These are phyloP conservation scores for Pichia kudriavzevii DNA, from an alignment of 1,139 yeast genomes.

Conservation along the genomic window DNA sequence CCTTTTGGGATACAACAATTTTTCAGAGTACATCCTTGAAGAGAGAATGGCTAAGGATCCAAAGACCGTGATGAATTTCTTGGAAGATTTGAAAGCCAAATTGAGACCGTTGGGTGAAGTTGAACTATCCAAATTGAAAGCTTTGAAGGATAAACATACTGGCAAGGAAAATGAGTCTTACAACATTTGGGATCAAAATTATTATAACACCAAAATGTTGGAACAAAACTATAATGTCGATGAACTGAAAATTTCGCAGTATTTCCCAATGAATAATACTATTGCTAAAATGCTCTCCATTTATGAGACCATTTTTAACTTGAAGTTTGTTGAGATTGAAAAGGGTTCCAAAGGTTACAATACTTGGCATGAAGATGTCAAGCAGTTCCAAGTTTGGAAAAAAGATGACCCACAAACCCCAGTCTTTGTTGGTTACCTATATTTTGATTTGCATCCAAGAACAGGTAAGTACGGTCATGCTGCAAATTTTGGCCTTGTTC, in stretches of 20 bases:
- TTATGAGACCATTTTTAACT: slow-evolving; percentile 59
- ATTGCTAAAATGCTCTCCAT: slow-evolving; percentile 60
- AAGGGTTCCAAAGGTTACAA: slow-evolving; percentile 29
- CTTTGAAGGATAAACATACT: slow-evolving; percentile 47
- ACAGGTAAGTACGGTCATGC: slow-evolving; percentile 85
- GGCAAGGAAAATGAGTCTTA: slow-evolving; percentile 34
- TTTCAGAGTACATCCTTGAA: slow-evolving; percentile 62
- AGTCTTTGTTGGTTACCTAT: slow-evolving; percentile 76
- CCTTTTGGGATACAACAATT: slow-evolving; percentile 57
- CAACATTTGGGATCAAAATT: slow-evolving; percentile 70
- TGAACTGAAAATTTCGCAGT: slow-evolving; percentile 63
- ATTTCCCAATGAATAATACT: slow-evolving; percentile 67
- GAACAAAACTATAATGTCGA: slow-evolving; percentile 68
- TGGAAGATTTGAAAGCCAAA: slow-evolving; percentile 52
- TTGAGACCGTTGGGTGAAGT: slow-evolving; percentile 50
- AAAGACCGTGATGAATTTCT: slow-evolving; percentile 49
- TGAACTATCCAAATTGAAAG: slow-evolving; percentile 44
- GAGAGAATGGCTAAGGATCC: slow-evolving; percentile 74
- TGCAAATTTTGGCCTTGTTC: slow-evolving; percentile 65
- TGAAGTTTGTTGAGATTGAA: slow-evolving; percentile 51
- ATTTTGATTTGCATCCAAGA: slow-evolving; percentile 78
- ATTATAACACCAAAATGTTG: slow-evolving; percentile 54
- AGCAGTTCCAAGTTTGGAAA: slow-evolving; percentile 68
- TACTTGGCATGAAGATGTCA: slow-evolving; percentile 76
- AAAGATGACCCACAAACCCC: slow-evolving; percentile 41